These are phyloP conservation scores for Thelonectria rubi DNA, from an alignment of 2,329 filamentous ascomycete species.

Conservation along the genomic window DNA sequence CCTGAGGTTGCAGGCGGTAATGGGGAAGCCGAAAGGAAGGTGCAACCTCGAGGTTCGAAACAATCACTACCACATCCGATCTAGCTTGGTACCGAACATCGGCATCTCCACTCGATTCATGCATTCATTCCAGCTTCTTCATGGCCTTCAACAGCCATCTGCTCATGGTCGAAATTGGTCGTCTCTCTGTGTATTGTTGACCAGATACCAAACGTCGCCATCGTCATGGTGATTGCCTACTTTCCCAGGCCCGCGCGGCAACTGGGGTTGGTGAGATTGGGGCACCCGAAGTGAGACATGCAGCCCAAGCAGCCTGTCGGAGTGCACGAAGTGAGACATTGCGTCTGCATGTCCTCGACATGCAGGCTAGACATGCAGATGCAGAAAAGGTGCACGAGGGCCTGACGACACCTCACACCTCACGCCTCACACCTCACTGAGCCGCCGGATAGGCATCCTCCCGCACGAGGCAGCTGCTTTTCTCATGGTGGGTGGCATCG, in stretches of 20 bases:
- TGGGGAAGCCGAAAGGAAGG: not conserved
- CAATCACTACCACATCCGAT: not conserved
- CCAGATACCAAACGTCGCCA: not conserved
- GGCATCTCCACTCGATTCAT: slow-evolving; percentile 5
- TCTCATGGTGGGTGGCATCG: slow-evolving; percentile 21
- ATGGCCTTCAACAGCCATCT: not conserved
- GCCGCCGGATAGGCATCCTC: slow-evolving; percentile 5
- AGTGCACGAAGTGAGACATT: slow-evolving; percentile 50
- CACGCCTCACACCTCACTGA: slow-evolving; percentile 5
- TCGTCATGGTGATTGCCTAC: slow-evolving; percentile 5
- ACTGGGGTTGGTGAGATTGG: slow-evolving; percentile 5
- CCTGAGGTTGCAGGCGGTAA: slow-evolving; percentile 10
- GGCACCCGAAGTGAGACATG: slow-evolving; percentile 35
- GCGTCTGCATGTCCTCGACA: slow-evolving; percentile 48
- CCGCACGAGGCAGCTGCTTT: slow-evolving; percentile 19
- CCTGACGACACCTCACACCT: slow-evolving; percentile 31
- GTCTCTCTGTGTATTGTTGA: not conserved
- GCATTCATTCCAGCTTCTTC: not conserved
- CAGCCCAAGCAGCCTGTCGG: slow-evolving; percentile 45
- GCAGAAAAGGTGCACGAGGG: slow-evolving; percentile 23
- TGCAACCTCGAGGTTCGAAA: not conserved
- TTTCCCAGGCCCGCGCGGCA: not conserved
- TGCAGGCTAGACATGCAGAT: slow-evolving; percentile 31
- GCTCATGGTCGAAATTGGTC: not conserved
- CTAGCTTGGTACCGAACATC: not conserved